Base-by-base conservation (phyloP, 2,329 filamentous ascomycete genomes). In the Aureobasidium leucospermi region DNA sequence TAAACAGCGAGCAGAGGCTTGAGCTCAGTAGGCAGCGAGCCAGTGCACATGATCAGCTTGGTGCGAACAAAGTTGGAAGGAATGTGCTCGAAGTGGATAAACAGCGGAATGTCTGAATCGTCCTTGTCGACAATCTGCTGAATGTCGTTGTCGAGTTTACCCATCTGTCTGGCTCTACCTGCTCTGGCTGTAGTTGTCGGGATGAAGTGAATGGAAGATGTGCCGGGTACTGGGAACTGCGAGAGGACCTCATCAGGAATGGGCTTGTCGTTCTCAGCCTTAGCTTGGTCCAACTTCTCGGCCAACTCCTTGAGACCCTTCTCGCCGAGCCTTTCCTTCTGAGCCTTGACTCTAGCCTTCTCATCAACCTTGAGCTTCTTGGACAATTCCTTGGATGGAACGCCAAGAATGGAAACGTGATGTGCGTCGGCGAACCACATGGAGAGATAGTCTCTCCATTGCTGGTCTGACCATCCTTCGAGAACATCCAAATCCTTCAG, bases 1-100 rank as follows among this genome's bases (percentile, higher is more conserved):
- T 96, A 97, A 42, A 97, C 81, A 3, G 87, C 82, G 49, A 97
- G 78, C 23, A 99, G 75, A 3, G 94, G 94, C 69, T 93, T 91
- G 61, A 93, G 81, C 63, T 92, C 83, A n/a, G 88, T 81, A 0
- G 92, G 90, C 1, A 96, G 79, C 34, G 84, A 78, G 1, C 85
- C 82, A 0, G 91, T 96, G 56, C 90, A 90, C 52, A 97, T 78
- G 59, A 94, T 84, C 23, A 97, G 74, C 49, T 85, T 87, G 60
- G 97, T 81, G 66, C 93, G 88, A 6, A 96, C 90, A 71, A 99
- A 99, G 69, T 90, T 96, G 61, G 90, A 95, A 2, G 88, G 87
- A 13, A 97, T 91, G 68, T 96, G 87, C 74, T 99, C 94, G 65
- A 95, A 99, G 73, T 99, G 93, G n/a, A 99, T 81, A 73, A 96